Conservation (phyloP, 140 eudicot genomes). For the Cichorium intybus region DNA sequence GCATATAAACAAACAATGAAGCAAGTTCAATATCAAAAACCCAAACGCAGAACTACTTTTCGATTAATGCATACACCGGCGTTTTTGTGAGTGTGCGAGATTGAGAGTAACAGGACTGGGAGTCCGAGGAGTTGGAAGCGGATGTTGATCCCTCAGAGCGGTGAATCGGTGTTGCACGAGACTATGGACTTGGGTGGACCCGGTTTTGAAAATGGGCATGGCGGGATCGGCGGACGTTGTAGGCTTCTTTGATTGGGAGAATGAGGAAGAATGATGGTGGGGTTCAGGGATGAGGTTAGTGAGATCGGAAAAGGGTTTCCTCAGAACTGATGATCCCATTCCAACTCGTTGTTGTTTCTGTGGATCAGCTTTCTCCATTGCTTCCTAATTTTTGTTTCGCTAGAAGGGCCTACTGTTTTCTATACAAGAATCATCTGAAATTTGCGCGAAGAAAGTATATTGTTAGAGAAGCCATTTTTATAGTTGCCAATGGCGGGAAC, state of each 20-base stretch:
- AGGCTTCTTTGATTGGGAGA: constrained; percentile 2
- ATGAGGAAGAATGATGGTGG: neutral
- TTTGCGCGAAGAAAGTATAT: neutral
- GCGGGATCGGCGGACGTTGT: constrained; percentile 4
- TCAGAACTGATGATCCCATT: constrained; percentile 12
- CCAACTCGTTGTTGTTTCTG: neutral
- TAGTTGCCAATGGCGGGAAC: constrained; percentile 14
- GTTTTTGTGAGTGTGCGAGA: constrained; percentile 9
- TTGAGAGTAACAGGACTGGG: constrained; percentile 20
- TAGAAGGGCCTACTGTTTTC: neutral
- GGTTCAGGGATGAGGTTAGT: constrained; percentile 27
- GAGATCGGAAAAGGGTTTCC: constrained; percentile 35
- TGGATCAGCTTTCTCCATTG: constrained; percentile 12
- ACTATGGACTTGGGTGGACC: constrained; percentile 22
- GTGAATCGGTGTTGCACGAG: constrained; percentile 8
- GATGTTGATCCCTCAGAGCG: neutral
- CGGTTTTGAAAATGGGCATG: constrained; percentile 33
- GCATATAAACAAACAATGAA: neutral
- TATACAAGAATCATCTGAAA: neutral
- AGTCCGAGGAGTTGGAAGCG: constrained; percentile 20
- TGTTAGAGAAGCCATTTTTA: neutral
- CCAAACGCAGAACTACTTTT: neutral
- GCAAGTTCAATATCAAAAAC: neutral
- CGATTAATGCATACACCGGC: neutral
- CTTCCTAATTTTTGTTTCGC: neutral